phyloP scores from a whole-genome alignment of 257 asterid genomes.

The Salvia rosmarinus region DNA sequence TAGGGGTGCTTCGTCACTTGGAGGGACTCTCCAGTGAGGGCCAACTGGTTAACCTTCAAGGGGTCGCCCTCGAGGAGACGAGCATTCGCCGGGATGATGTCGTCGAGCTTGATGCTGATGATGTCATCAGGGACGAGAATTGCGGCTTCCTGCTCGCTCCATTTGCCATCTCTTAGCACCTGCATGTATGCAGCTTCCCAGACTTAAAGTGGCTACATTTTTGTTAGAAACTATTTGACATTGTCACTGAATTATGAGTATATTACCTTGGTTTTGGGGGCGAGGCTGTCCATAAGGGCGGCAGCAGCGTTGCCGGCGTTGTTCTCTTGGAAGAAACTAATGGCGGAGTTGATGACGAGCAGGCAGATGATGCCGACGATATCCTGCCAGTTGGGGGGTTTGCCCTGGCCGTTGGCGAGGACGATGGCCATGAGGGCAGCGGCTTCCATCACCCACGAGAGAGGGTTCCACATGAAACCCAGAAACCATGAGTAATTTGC shows the following conservation, averaged over 20 bases:
- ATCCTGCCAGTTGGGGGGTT: conserved; percentile 92
- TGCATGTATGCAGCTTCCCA: conserved; percentile 24
- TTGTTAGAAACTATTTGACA: neutral
- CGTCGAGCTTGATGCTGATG: conserved; percentile 80
- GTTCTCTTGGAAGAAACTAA: conserved; percentile 51
- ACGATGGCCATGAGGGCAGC: conserved; percentile 95
- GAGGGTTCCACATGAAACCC: conserved; percentile 99
- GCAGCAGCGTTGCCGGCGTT: conserved; percentile 60
- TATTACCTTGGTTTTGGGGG: conserved; percentile 45
- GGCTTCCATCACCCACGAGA: conserved; percentile 96
- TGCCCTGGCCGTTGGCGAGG: conserved; percentile 77
- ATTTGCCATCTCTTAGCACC: conserved; percentile 82
- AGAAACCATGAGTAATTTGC: conserved; percentile 77
- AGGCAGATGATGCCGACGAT: conserved; percentile 69
- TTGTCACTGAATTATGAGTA: neutral
- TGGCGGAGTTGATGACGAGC: conserved; percentile 52
- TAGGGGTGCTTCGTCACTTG: conserved; percentile 78
- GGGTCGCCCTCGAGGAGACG: conserved; percentile 98
- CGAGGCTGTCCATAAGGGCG: conserved; percentile 46
- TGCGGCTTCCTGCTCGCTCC: conserved; percentile 96
- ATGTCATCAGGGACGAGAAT: conserved; percentile 90
- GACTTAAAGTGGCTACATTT: too few species aligned
- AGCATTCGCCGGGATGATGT: conserved; percentile 92
- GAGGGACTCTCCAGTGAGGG: conserved; percentile 92
- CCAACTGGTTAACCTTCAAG: conserved; percentile 81